These are phyloP conservation scores for Periglandula ipomoeae DNA, from an alignment of 2,329 filamentous ascomycete species.

Conservation along the genomic window DNA sequence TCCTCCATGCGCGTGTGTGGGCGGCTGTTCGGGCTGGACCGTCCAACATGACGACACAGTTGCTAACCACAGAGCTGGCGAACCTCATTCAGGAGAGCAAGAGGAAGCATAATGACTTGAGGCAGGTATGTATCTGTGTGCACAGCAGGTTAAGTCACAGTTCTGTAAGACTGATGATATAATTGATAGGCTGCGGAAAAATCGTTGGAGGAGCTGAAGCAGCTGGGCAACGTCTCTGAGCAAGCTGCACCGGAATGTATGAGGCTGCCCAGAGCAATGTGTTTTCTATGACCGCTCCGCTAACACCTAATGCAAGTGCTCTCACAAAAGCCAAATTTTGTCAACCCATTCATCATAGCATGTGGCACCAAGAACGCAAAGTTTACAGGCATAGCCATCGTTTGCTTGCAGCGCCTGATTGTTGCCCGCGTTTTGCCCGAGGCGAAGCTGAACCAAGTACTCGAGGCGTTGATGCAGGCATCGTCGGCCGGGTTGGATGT, in stretches of 20 bases:
- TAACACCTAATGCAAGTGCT: constrained; percentile 54
- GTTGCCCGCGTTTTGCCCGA: constrained; percentile 71
- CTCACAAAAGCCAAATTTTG: constrained; percentile 70
- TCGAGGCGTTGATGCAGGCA: constrained; percentile 81
- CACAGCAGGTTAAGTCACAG: neutral
- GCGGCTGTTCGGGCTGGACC: constrained; percentile 13
- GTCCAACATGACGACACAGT: constrained; percentile 76
- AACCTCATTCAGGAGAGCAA: constrained; percentile 94
- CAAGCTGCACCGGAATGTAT: constrained; percentile 29
- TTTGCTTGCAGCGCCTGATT: constrained; percentile 82
- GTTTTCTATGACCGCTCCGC: constrained; percentile 9
- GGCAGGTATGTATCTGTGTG: constrained; percentile 45
- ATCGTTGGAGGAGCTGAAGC: constrained; percentile 80
- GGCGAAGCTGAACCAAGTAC: constrained; percentile 71
- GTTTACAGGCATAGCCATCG: constrained; percentile 77
- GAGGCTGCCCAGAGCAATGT: constrained; percentile 6
- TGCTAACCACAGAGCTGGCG: constrained; percentile 77
- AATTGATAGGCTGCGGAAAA: constrained; percentile 74
- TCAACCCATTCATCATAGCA: constrained; percentile 88
- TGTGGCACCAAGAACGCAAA: constrained; percentile 86
- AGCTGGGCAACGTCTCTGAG: constrained; percentile 24
- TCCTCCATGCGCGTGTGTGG: constrained; percentile 16
- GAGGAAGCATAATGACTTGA: constrained; percentile 82
- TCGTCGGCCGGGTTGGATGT: constrained; percentile 76
- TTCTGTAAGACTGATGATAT: neutral